Evolutionary conservation across 1,284 basidiomycete species (phyloP), one percentile per base, ranked within the genome.

Genomic region (Sanguinoderma infundibulare): DNA sequence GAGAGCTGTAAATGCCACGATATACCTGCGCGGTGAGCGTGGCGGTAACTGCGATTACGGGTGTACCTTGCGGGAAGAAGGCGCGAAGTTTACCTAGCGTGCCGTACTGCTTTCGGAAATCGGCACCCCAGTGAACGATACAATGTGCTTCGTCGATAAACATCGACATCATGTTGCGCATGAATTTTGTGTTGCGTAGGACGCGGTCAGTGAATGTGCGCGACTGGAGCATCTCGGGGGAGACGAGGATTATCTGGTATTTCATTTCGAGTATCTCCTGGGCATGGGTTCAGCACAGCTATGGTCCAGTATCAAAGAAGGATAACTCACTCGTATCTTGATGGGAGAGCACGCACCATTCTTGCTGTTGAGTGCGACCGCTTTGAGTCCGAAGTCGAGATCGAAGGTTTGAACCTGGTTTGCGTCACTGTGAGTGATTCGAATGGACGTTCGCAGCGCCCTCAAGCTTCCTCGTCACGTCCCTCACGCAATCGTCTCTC

Each of bases 71-170:
- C 0, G 75, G 76, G 1, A 81, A 69, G 47, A 79, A 74, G 2
- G 74, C 72, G 0, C 75, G 72, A 1, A 79, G 40, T 1, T 72
- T 74, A 0, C 78, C 78, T 2, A 81, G 62, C 0, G 62, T 56
- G 0, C 65, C 70, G 40, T 80, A 81, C 46, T 76, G 72, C 70
- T 81, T 81, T 39, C 75, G 72, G 59, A 81, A 81, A 2, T 72
- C 67, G 2, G 66, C 61, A 0, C 78, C 78, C 80, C 79, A 81
- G 58, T 78, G 77, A 0, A 77, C 77, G 0, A 80, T 66, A 52
- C 73, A 72, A 59, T 80, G 78, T 0, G 78, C 78, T 55, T 80
- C 77, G 49, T 80, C 78, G 0, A 79, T 62, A 10, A 80, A 61
- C 0, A 81, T 66, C 0, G 75, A 74, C 0, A 78, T 58, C 8